phyloP scores from a whole-genome alignment of 148 eudicot species.

The Cornus florida region DNA sequence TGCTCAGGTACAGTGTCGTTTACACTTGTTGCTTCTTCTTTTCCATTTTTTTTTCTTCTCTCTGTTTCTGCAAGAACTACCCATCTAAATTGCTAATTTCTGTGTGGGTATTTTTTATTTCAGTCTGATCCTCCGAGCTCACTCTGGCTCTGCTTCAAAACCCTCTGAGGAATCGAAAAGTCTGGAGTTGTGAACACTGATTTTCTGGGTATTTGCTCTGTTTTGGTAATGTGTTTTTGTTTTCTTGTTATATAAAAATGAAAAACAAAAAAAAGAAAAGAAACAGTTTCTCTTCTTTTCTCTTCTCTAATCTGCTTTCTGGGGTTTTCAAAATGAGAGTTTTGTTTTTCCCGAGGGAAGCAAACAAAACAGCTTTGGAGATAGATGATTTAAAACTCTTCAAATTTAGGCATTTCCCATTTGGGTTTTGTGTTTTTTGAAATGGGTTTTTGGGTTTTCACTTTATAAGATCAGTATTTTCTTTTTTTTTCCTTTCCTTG shows the following conservation, averaged over 20 bases:
- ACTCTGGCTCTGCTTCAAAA: neutral
- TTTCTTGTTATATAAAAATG: neutral
- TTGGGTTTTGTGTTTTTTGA: neutral
- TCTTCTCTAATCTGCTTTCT: slow-evolving; percentile 4
- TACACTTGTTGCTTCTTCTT: neutral
- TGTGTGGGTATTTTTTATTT: neutral
- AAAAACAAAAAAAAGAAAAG: neutral
- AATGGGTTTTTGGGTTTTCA: slow-evolving; percentile 18
- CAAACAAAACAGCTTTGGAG: neutral
- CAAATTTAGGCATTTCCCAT: neutral
- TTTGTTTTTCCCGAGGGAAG: neutral
- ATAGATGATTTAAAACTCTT: neutral
- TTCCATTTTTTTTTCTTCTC: neutral
- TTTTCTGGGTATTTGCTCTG: neutral
- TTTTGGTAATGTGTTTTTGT: neutral
- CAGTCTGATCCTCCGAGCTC: neutral
- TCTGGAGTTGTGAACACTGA: neutral
- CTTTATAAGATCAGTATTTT: neutral
- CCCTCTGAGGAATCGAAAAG: neutral
- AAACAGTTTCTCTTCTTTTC: neutral
- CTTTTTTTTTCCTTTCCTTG: too few species aligned
- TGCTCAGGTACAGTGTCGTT: neutral
- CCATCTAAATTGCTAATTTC: neutral
- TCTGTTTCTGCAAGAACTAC: slow-evolving; percentile 1
- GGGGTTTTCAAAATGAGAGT: neutral